Base-by-base conservation (phyloP, 1,284 basidiomycete genomes). In the Marasmius fiardii region DNA sequence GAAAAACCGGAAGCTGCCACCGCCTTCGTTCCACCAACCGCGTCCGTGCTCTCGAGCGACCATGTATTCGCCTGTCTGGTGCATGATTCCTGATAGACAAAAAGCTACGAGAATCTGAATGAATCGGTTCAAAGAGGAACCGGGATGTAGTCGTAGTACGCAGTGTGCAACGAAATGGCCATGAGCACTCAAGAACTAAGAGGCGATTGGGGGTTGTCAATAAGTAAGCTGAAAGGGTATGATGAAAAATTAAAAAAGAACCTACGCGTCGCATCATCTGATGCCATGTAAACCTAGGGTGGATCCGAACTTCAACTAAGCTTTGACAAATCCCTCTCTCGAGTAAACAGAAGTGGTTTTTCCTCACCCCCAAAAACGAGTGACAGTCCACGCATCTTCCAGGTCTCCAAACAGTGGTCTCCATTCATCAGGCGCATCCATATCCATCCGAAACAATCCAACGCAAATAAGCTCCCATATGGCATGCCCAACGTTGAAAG, bases 361-460 rank as follows among this genome's bases (percentile, higher is more conserved):
- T n/a, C n/a, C 54, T 41, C 33, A 56, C 24, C 51, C 49, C 54
- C 54, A 56, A 8, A 48, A 49, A 10, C 53, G 53, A 33, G 45
- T 55, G 44, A 53, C 14, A 12, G 16, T 33, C 21, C 16, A 45
- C 20, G 34, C 23, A 8, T 41, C 39, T 18, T n/a, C 14, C 7
- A 41, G 2, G 7, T 20, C 39, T 41, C 39, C 39, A n/a, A 18
- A 41, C 39, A 41, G 20, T 2, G 39, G 39, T 2, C 39, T 14
- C 39, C 39, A 41, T 20, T 41, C n/a, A 4, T 16, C 39, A 6
- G 39, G 39, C 20, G 6, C n/a, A n/a, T n/a, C n/a, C n/a, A n/a
- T 16, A n/a, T 41, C 39, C 39, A n/a, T 18, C 3, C 39, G 11
- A 16, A 41, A 41, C 6, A 41, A 14, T 20, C 39, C 39, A 41